A percentile compares a stretch with the other conserved stretches of the same genome.
phyloP scores from a whole-genome alignment of 2,329 filamentous ascomycete genomes.

The Scytalidium sp. region DNA sequence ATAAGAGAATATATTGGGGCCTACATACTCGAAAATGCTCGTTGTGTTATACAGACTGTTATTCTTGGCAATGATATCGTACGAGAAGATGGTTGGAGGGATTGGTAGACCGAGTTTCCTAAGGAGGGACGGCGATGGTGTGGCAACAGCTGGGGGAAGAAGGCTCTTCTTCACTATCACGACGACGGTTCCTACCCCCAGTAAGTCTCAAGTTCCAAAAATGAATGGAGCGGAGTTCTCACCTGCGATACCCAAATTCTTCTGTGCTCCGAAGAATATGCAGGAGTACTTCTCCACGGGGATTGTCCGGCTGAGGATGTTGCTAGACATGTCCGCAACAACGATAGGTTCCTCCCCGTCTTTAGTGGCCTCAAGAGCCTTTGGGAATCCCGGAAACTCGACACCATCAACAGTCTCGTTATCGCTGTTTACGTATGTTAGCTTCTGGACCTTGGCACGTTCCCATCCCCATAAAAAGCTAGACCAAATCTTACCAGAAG shows the following conservation, averaged over 20 bases:
- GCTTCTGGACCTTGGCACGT: too few species aligned
- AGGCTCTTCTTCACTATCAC: constrained; percentile 80
- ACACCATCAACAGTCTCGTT: constrained; percentile 96
- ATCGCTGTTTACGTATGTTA: constrained; percentile 53
- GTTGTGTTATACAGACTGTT: constrained; percentile 96
- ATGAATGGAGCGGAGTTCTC: neutral
- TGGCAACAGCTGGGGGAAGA: constrained; percentile 62
- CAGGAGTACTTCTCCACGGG: constrained; percentile 76
- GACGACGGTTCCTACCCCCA: constrained; percentile 59
- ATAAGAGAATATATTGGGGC: neutral
- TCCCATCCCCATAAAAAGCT: constrained; percentile 19
- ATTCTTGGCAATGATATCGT: constrained; percentile 84
- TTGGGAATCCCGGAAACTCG: constrained; percentile 76
- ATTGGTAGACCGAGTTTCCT: constrained; percentile 74
- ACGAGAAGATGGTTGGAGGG: constrained; percentile 76
- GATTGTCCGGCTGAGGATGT: constrained; percentile 80
- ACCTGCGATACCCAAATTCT: constrained; percentile 86
- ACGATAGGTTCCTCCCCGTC: constrained; percentile 70
- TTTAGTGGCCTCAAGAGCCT: constrained; percentile 52
- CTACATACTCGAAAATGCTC: constrained; percentile 74
- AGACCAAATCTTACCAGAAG: constrained; percentile 40
- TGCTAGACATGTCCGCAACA: constrained; percentile 90
- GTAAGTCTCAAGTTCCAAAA: neutral
- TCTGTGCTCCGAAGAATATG: constrained; percentile 92
- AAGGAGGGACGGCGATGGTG: constrained; percentile 67